These are phyloP conservation scores for Chalciporus sp. DNA, from an alignment of 1,284 basidiomycete species.

Conservation along the genomic window DNA sequence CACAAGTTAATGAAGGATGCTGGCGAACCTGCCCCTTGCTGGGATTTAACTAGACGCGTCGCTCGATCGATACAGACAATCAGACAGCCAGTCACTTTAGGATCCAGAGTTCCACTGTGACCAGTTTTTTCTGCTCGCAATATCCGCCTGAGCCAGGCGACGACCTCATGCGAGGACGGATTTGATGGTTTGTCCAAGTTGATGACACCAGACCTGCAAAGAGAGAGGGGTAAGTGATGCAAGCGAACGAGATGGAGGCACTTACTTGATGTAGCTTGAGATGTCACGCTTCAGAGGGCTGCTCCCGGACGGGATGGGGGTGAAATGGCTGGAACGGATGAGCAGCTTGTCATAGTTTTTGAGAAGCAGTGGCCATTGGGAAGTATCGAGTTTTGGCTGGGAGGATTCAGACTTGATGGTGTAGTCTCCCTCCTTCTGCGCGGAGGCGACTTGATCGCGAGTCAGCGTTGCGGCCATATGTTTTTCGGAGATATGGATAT, in stretches of 20 bases:
- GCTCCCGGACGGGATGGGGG: conserved; percentile 91
- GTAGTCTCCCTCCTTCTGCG: conserved; percentile 77
- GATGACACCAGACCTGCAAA: conserved; percentile 88
- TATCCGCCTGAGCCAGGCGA: conserved; percentile 97
- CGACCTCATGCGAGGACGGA: conserved; percentile 99
- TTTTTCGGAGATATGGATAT: neutral
- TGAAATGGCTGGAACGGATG: conserved; percentile 95
- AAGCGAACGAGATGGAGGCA: conserved; percentile 6
- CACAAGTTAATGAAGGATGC: conserved; percentile 2
- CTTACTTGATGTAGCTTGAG: conserved; percentile 85
- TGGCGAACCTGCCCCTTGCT: conserved; percentile 86
- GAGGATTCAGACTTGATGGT: conserved; percentile 79
- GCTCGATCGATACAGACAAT: conserved; percentile 99
- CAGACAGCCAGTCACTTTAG: conserved; percentile 98
- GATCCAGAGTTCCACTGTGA: conserved; percentile 97
- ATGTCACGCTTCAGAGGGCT: conserved; percentile 95
- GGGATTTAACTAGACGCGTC: conserved; percentile 99
- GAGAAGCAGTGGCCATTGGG: conserved; percentile 95
- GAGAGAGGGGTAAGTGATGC: conserved; percentile 1
- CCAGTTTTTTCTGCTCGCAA: conserved; percentile 97
- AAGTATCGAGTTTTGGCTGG: conserved; percentile 86
- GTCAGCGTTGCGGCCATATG: conserved; percentile 48
- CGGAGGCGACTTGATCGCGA: conserved; percentile 68
- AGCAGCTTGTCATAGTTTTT: conserved; percentile 99
- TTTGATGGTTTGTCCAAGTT: conserved; percentile 99